Base-by-base conservation (phyloP, 2,329 filamentous ascomycete genomes). In the Didymellaceae sp. region DNA sequence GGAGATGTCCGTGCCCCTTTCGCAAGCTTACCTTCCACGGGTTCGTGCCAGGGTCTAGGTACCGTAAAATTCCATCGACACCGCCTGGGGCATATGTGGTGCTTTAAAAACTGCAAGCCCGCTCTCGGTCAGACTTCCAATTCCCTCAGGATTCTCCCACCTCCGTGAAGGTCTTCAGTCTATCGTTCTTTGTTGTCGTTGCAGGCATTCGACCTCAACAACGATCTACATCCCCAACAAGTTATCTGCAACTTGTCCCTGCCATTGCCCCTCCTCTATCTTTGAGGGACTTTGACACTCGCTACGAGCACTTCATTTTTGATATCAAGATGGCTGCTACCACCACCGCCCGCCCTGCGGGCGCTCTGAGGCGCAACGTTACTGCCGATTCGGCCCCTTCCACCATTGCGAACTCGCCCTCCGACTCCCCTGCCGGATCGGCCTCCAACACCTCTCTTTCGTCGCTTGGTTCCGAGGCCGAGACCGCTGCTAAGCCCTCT, bases 391-490 rank as follows among this genome's bases (percentile, higher is more conserved):
- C 82, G 24, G 59, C 66, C 9, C 68, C 74, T n/a, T 79, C 77
- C 25, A 86, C 84, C 16, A 71, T 77, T 31, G 74, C 76, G 58
- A 82, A 76, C 67, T 85, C 84, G 18, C 84, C 84, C 26, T 71
- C 77, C 55, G 83, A 85, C 60, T 85, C 83, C 52, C 84, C 84
- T 38, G 78, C 77, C 42, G 80, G 80, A 32, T 87, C 92, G 20
- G 80, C 83, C 37, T 97, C 94, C 6, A 90, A 89, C 30, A 96
- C 93, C 3, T 97, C 94, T 3, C 83, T 97, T 56, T 97, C 93
- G 9, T 97, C 94, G 20, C 81, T 97, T 72, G 87, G 85, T 48
- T 92, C 89, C 9, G 82, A 85, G 47, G 79, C 83, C 34, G 83
- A 81, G 47, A 52, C 55, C 22, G 55, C 71, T 24, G 70, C 72